Conservation (phyloP, 2,329 filamentous ascomycete genomes). For the Beauveria rudraprayagi region DNA sequence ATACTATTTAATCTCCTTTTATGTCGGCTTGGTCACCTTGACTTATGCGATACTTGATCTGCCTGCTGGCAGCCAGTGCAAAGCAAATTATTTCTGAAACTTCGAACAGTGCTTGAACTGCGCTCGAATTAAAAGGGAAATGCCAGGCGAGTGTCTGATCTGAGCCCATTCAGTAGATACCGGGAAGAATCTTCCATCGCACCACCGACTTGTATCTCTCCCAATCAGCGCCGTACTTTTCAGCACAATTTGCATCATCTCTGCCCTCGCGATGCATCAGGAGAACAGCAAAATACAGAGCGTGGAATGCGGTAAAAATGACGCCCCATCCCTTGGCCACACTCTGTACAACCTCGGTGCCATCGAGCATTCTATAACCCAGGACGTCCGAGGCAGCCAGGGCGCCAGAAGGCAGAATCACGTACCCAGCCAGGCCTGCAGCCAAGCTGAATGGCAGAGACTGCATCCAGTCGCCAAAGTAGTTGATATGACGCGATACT, state of each 20-base stretch:
- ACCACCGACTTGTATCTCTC: slow-evolving; percentile 74
- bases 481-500: slow-evolving; percentile 82
- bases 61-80: not conserved
- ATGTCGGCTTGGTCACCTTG: too few relatives aligned
- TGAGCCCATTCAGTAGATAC: slow-evolving; percentile 53
- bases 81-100: not conserved
- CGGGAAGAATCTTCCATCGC: slow-evolving; percentile 69
- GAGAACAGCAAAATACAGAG: slow-evolving; percentile 78
- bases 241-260: slow-evolving; percentile 77
- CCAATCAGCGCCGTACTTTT: slow-evolving; percentile 88
- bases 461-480: slow-evolving; percentile 88
- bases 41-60: not conserved
- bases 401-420: slow-evolving; percentile 49
- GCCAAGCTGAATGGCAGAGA: slow-evolving; percentile 79
- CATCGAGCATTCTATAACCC: slow-evolving; percentile 46
- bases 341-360: slow-evolving; percentile 57
- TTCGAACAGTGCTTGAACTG: too few relatives aligned
- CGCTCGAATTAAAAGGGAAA: not conserved
- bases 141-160: slow-evolving; percentile 1
- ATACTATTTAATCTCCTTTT: too few relatives aligned
- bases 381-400: slow-evolving; percentile 28
- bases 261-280: slow-evolving; percentile 75
- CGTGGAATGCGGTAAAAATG: slow-evolving; percentile 84
- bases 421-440: slow-evolving; percentile 72
- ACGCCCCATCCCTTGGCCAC: slow-evolving; percentile 73